A percentile compares a stretch with the other conserved stretches of the same genome.
phyloP scores from a whole-genome alignment of 2,329 filamentous ascomycete genomes.

The Falciphora oryzae region DNA sequence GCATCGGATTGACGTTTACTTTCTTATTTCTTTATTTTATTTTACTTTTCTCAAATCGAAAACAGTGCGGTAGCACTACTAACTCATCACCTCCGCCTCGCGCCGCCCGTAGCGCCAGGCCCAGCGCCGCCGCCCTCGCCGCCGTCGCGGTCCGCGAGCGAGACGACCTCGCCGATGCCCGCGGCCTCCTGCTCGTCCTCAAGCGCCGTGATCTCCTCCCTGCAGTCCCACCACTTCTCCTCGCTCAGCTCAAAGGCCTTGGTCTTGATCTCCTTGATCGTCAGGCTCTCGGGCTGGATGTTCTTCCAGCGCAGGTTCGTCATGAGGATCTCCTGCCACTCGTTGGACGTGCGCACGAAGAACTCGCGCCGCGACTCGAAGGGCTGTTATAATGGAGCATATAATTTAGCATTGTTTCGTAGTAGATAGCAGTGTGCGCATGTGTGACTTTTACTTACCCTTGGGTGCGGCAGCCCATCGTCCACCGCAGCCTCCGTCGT shows the following conservation, averaged over 20 bases:
- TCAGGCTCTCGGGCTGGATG: conserved; percentile 59
- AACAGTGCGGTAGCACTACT: no score
- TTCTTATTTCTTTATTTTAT: not conserved
- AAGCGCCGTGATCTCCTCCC: conserved; percentile 84
- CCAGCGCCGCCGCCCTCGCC: conserved; percentile 42
- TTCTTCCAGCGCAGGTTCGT: conserved; percentile 65
- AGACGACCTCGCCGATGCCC: conserved; percentile 91
- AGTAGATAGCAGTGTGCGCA: not conserved
- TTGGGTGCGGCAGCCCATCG: conserved; percentile 69
- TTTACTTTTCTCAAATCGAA: not conserved
- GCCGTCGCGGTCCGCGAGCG: conserved; percentile 66
- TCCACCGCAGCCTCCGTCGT: conserved; percentile 47
- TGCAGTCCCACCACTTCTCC: conserved; percentile 97
- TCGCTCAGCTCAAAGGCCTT: conserved; percentile 87
- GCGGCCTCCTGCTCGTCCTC: conserved; percentile 96
- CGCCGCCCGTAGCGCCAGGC: conserved; percentile 13
- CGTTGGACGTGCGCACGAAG: conserved; percentile 77
- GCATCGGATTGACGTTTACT: not conserved
- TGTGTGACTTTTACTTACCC: conserved; percentile 32
- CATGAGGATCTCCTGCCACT: conserved; percentile 87
- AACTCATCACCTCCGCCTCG: conserved; percentile 17
- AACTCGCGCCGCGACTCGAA: conserved; percentile 92
- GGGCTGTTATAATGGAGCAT: conserved; percentile 43
- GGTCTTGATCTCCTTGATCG: conserved; percentile 88
- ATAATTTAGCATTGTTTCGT: conserved; percentile 11